A percentile compares a stretch with the other conserved stretches of the same genome.
phyloP scores from a whole-genome alignment of 257 asterid genomes.

The Galeopsis tetrahit region DNA sequence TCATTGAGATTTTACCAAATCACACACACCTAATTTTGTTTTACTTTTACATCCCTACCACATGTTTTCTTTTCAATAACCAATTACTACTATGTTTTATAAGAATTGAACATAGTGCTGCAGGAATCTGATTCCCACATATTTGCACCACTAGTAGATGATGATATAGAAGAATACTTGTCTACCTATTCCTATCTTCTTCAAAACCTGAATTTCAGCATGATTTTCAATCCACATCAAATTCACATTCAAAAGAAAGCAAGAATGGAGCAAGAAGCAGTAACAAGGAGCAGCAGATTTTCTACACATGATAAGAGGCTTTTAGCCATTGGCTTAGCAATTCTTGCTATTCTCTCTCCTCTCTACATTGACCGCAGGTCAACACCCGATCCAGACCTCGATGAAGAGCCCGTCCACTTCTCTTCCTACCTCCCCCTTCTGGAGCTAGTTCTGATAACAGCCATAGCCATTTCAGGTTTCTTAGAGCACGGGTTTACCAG shows the following conservation, averaged over 20 bases:
- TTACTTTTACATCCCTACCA: background rate
- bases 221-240: too few species aligned
- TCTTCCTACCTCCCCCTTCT: constrained; percentile 50
- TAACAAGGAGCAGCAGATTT: constrained; percentile 40
- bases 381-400: constrained; percentile 42
- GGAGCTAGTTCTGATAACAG: constrained; percentile 42
- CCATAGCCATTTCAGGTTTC: constrained; percentile 45
- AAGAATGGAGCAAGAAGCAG: constrained; percentile 44
- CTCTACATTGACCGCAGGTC: constrained; percentile 51
- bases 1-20: constrained; percentile 9
- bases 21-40: background rate
- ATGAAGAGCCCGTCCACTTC: constrained; percentile 43
- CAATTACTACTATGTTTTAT: constrained; percentile 15
- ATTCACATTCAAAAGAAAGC: constrained; percentile 9
- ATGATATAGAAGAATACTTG: background rate
- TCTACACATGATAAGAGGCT: constrained; percentile 51
- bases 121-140: constrained; percentile 56
- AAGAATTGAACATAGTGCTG: constrained; percentile 36
- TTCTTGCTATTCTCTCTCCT: constrained; percentile 59
- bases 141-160: constrained; percentile 38
- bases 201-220: constrained; percentile 26
- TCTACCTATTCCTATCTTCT: constrained; percentile 38
- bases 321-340: constrained; percentile 50
- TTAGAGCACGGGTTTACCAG: constrained; percentile 42
- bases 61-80: background rate